Evolutionary conservation across 2,329 filamentous ascomycete genomes (phyloP), one percentile per base, ranked within the genome.

Genomic region (Mycosphaerelloides madeirae): DNA sequence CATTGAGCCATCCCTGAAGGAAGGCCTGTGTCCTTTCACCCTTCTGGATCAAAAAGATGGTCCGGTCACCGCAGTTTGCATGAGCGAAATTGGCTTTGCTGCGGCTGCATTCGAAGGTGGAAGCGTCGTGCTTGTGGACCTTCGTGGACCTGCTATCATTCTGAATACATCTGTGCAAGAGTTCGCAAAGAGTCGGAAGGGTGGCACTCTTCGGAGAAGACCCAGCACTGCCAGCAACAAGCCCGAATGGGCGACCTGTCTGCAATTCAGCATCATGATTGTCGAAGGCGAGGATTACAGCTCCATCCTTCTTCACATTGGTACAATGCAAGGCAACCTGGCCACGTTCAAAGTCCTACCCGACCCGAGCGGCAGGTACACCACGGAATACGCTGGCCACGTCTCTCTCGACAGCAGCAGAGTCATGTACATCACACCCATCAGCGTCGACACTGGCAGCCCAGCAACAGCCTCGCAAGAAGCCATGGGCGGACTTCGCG

Each of bases 261-360:
- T 97, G 20, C 87, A 96, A 61, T 98, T 97, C 68, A 88, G 87
- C 41, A 87, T 95, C 36, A 84, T 98, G 81, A 94, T 86, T 3
- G 70, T 96, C 3, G 93, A 97, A 33, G 86, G 84, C n/a, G 91
- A 97, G 61, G 79, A 87, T 53, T 98, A 95, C 64, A 97, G 93
- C 1, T 96, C 89, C 59, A 95, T 98, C 44, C 81, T 84, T 46
- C 85, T 93, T 54, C 94, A 97, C 55, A 86, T 94, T 2, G 93
- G 93, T 15, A 97, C 93, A 0, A 90, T 84, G 54, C 67, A 81
- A 22, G 93, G 93, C 31, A 87, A 87, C 57, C 72, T 97, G 14
- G 81, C 83, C 6, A 97, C 91, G 0, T 91, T 97, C 70, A 96
- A 95, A 69, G 74, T 98, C 16, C 70, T 97, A 2, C 93, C 93